These are phyloP conservation scores for Chlamydomonas sp. DNA, from an alignment of 139 green algal species.

Conservation along the genomic window DNA sequence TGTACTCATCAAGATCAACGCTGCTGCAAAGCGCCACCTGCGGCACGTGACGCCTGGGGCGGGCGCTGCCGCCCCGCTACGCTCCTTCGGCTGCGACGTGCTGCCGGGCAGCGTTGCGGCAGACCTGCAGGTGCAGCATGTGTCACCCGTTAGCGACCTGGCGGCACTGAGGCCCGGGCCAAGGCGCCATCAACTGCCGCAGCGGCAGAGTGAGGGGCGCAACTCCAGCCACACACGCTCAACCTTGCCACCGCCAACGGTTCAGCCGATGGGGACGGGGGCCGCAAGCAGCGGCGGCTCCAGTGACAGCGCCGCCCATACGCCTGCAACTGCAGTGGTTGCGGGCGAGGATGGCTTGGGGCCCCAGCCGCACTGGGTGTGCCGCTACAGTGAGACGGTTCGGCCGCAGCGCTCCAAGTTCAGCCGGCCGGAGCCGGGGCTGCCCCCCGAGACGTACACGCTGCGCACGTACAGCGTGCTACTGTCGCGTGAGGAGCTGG, in stretches of 20 bases:
- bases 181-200: background rate
- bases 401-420: conserved; percentile 30
- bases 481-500: background rate
- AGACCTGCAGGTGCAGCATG: background rate
- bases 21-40: conserved; percentile 74
- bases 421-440: background rate
- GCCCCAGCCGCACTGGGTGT: background rate
- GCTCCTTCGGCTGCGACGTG: conserved; percentile 44
- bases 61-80: background rate
- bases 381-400: conserved; percentile 10
- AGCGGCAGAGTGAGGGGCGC: background rate
- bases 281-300: too few relatives aligned
- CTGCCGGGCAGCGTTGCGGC: conserved; percentile 17
- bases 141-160: conserved; percentile 10
- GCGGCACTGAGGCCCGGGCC: background rate
- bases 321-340: background rate
- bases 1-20: conserved; percentile 15
- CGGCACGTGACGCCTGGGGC: conserved; percentile 67
- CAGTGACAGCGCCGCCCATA: too few relatives aligned
- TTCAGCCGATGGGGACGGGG: too few relatives aligned
- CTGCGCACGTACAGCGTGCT: conserved; percentile 35
- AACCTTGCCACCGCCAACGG: too few relatives aligned
- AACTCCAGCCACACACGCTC: background rate
- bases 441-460: background rate
- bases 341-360: background rate